Base-by-base conservation (phyloP, 2,329 filamentous ascomycete species). In the Pseudocercospora fijiensis region DNA sequence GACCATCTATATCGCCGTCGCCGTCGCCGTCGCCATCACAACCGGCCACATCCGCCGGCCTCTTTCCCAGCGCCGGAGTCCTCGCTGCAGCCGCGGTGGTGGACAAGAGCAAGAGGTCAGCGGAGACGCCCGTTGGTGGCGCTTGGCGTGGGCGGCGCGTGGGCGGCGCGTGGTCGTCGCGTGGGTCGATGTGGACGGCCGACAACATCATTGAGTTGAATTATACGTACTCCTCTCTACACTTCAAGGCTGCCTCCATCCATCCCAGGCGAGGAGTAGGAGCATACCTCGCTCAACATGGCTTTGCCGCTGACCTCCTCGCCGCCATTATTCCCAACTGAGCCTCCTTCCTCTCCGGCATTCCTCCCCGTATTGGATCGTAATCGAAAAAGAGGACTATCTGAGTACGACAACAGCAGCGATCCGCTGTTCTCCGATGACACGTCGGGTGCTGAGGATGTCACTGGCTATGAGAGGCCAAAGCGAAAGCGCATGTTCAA, bases 381-480 rank as follows among this genome's bases (percentile, higher is more conserved):
- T 24, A 64, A 58, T 51, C 71, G 74, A n/a, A 77, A 76, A 62
- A 71, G 75, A 30, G 71, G 68, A 37, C 67, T 73, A 24, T 67
- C 66, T 4, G 74, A 74, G 37, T 71, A 71, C 53, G 75, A 67
- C 30, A 71, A 68, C 64, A 90, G 88, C 20, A 90, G 89, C 72
- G 89, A 91, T 71, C 88, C 88, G 3, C 83, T 90, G 26, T 91
- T 91, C 76, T 90, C 88, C 73, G 89, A 91, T 64, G 88, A 90
- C 70, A 70, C 69, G 1, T 74, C 73, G 6, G 88, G 90, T 62
- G 86, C 86, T 2, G 84, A 84, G 16, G 75, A 88, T 55, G 69
- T 68, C 2, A 67, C 90, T 65, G 88, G 88, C 70, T 90, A 90
- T 71, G 78, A 81, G 24, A 78, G 83, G 55, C 81, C 81, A 0